phyloP scores from a whole-genome alignment of 2,329 filamentous ascomycete species.

The Ophiocordyceps sinensis region DNA sequence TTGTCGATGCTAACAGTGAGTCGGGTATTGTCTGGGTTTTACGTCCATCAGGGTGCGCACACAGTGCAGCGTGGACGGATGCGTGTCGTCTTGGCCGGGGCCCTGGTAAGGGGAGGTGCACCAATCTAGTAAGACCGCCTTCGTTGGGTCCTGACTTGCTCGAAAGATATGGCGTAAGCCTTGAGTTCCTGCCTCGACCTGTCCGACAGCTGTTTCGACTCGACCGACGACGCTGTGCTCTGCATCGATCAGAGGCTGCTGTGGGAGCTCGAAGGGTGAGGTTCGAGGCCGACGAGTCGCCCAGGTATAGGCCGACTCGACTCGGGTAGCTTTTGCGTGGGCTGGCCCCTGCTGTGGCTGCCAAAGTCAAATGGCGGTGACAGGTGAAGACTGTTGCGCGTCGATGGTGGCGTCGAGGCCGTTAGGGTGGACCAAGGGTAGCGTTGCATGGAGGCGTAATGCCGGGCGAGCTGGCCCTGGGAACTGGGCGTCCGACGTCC shows the following conservation, averaged over 20 bases:
- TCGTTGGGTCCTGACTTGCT: conserved; percentile 55
- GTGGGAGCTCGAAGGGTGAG: conserved; percentile 64
- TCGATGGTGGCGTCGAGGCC: conserved; percentile 3
- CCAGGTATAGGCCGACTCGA: conserved; percentile 13
- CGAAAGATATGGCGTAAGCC: conserved; percentile 79
- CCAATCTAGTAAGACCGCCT: conserved; percentile 38
- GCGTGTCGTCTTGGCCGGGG: conserved; percentile 2
- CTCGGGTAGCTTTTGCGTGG: conserved; percentile 22
- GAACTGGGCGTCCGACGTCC: conserved; percentile 45
- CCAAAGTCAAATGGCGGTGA: conserved; percentile 62
- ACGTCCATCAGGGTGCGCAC: background rate
- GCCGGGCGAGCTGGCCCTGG: conserved; percentile 41
- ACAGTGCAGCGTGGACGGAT: background rate
- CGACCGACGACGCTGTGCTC: conserved; percentile 42
- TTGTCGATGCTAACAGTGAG: conserved; percentile 3
- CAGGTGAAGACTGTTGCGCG: conserved; percentile 45
- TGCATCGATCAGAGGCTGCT: conserved; percentile 71
- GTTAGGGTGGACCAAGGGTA: conserved; percentile 30
- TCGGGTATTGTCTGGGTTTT: background rate
- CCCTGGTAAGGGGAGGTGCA: background rate
- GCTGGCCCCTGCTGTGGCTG: conserved; percentile 35
- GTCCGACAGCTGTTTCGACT: conserved; percentile 49
- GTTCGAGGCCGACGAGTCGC: conserved; percentile 18
- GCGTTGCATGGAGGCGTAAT: conserved; percentile 25
- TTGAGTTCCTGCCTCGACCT: conserved; percentile 67